Percentiles rank a stretch among this genome's conserved stretches.
These are phyloP conservation scores for Saccharum spontaneum DNA, from an alignment of 176 grass and related monocot genomes.

Conservation along the genomic window DNA sequence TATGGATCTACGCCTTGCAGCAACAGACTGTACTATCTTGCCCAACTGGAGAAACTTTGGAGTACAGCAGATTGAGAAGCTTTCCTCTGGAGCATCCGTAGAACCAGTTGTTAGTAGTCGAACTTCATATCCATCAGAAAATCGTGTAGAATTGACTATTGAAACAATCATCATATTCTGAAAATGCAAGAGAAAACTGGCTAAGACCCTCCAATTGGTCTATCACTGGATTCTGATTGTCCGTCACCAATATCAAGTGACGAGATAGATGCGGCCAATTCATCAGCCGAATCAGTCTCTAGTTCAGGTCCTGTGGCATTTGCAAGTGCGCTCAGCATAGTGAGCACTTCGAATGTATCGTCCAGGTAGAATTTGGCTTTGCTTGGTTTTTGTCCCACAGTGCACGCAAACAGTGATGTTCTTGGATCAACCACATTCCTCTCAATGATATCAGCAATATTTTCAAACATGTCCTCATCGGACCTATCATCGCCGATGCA, in stretches of 20 bases:
- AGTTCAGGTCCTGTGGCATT: conserved; percentile 57
- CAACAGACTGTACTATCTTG: conserved; percentile 13
- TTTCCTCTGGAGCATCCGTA: conserved; percentile 17
- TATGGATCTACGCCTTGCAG: conserved; percentile 41
- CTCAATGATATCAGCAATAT: conserved; percentile 60
- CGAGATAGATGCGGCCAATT: conserved; percentile 22
- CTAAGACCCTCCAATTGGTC: conserved; percentile 37
- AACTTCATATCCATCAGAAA: conserved; percentile 41
- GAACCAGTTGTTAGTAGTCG: conserved; percentile 39
- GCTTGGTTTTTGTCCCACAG: conserved; percentile 96
- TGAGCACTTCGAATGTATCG: conserved; percentile 86
- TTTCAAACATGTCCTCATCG: conserved; percentile 96
- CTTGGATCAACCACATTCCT: conserved; percentile 59
- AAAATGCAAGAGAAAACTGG: conserved; percentile 19
- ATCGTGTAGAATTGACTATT: conserved; percentile 29
- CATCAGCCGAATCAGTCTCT: conserved; percentile 2
- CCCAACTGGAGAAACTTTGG: neutral
- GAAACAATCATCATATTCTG: conserved; percentile 44
- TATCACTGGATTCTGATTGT: conserved; percentile 37
- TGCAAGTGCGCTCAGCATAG: conserved; percentile 69
- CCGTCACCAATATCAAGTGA: conserved; percentile 40
- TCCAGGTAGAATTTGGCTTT: conserved; percentile 99
- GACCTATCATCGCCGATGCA: conserved; percentile 94
- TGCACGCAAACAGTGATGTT: conserved; percentile 80
- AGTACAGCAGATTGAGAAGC: conserved; percentile 20